Evolutionary conservation across 306 rosid genomes (phyloP).

Genomic region (apple (Malus domestica)): DNA sequence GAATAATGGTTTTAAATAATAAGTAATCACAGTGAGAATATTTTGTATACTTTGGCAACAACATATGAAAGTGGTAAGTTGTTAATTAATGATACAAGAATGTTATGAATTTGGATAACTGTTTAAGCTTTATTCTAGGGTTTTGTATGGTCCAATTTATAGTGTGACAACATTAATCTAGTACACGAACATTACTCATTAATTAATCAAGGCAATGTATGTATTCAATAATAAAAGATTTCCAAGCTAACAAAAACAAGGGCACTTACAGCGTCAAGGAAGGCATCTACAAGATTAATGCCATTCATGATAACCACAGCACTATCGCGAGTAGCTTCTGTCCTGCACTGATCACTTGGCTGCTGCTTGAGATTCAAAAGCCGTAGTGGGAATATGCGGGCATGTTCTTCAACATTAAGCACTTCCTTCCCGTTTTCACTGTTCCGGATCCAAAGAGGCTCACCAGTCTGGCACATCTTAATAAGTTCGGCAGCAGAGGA

Average conservation of each 20-base stretch:
- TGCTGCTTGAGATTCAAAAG: constrained; percentile 48
- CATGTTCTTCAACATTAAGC: constrained; percentile 69
- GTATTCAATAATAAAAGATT: not conserved
- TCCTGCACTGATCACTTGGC: constrained; percentile 37
- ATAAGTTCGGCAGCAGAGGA: constrained; percentile 58
- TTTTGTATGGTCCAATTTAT: too few relatives aligned
- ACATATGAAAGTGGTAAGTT: not conserved
- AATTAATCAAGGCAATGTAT: not conserved
- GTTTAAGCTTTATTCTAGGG: too few relatives aligned
- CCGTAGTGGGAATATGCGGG: constrained; percentile 46
- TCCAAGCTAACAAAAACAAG: not conserved
- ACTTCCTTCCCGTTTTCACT: constrained; percentile 49
- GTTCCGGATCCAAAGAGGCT: constrained; percentile 69
- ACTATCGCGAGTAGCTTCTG: constrained; percentile 64
- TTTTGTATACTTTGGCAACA: not conserved
- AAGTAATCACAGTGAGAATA: not conserved
- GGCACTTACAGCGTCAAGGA: constrained; percentile 71
- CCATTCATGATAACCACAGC: constrained; percentile 91
- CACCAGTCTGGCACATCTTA: constrained; percentile 52
- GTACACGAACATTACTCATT: not conserved
- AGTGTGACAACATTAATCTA: too few relatives aligned
- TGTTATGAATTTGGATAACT: too few relatives aligned
- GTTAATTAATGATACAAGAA: too few relatives aligned
- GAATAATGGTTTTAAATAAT: not conserved
- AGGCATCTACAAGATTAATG: constrained; percentile 86